These are phyloP conservation scores for Fragaria nilgerrensis DNA, from an alignment of 306 rosid genomes.

Conservation along the genomic window DNA sequence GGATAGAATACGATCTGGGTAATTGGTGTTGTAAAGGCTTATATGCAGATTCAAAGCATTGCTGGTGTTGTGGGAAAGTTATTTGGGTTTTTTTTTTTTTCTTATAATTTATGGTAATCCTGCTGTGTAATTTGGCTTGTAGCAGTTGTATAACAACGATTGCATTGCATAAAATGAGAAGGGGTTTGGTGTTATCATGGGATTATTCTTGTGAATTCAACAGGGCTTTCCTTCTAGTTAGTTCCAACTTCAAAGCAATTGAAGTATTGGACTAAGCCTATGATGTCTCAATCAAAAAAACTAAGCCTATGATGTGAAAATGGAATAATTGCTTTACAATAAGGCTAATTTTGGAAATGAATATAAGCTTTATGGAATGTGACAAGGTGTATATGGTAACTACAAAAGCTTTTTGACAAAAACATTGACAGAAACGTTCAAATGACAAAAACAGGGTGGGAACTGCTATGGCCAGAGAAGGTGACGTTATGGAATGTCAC, in stretches of 20 bases:
- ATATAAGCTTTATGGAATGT: no score
- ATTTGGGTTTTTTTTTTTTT: not conserved
- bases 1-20: slow-evolving; percentile 80
- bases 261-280: not conserved
- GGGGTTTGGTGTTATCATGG: slow-evolving; percentile 42
- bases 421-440: not conserved
- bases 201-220: slow-evolving; percentile 19
- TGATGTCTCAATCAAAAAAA: not conserved
- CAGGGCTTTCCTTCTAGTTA: slow-evolving; percentile 1
- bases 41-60: slow-evolving; percentile 37
- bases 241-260: not conserved
- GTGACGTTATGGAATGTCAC: not conserved
- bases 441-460: not conserved
- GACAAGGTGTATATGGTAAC: not conserved
- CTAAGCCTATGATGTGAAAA: not conserved
- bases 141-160: slow-evolving; percentile 40
- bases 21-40: slow-evolving; percentile 36
- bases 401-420: not conserved
- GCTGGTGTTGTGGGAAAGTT: slow-evolving; percentile 42
- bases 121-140: slow-evolving; percentile 54
- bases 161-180: slow-evolving; percentile 40
- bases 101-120: slow-evolving; percentile 38
- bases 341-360: not conserved
- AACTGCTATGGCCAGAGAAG: not conserved
- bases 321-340: not conserved